These are phyloP conservation scores for Sordaria brevicollis DNA, from an alignment of 495 filamentous ascomycete genomes.

Conservation along the genomic window DNA sequence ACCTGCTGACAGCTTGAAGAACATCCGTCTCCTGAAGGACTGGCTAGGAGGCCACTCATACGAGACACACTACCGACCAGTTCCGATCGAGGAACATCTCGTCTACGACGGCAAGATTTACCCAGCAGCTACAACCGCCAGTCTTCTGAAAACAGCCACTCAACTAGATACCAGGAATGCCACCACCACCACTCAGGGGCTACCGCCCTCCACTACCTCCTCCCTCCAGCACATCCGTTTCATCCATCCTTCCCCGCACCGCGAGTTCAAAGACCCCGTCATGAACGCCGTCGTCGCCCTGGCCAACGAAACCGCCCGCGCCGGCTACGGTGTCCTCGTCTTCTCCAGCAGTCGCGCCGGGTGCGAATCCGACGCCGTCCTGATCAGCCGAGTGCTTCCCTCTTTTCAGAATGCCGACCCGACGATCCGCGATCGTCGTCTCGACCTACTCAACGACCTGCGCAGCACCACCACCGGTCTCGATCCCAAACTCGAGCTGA, in stretches of 20 bases:
- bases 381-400: constrained; percentile 56
- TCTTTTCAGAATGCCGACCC: constrained; percentile 29
- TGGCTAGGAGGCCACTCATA: constrained; percentile 69
- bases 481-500: constrained; percentile 56
- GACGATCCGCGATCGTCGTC: constrained; percentile 44
- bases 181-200: constrained; percentile 4
- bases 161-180: constrained; percentile 36
- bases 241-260: constrained; percentile 45
- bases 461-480: constrained; percentile 57
- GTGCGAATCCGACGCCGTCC: constrained; percentile 52
- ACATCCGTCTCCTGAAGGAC: constrained; percentile 53
- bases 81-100: constrained; percentile 66
- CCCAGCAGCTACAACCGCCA: constrained; percentile 48
- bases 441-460: constrained; percentile 59
- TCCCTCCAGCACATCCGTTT: constrained; percentile 21
- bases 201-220: constrained; percentile 22
- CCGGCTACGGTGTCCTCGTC: constrained; percentile 63
- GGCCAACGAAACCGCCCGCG: constrained; percentile 52
- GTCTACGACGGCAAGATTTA: constrained; percentile 69
- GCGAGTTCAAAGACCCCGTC: constrained; percentile 52
- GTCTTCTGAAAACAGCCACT: constrained; percentile 51
- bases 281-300: constrained; percentile 63
- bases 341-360: constrained; percentile 63
- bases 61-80: constrained; percentile 61
- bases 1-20: constrained; percentile 33